Evolutionary conservation across 164 flowering plant species (phyloP).

Genomic region (Warburgia ugandensis): DNA sequence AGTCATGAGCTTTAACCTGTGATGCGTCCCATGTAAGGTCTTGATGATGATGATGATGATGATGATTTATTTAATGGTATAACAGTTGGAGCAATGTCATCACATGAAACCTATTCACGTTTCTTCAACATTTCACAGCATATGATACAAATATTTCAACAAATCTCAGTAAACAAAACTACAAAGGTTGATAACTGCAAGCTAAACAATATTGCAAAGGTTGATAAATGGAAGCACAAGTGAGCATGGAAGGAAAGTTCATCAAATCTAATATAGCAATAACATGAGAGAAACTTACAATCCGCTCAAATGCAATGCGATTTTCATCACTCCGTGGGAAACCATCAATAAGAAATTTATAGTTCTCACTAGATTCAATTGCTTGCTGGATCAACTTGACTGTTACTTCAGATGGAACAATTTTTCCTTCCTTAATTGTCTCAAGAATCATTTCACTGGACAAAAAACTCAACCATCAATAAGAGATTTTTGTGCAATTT

Average conservation of each 20-base stretch:
- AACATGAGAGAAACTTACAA: constrained; percentile 48
- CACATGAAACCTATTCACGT: no score
- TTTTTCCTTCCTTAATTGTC: constrained; percentile 73
- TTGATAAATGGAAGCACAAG: not conserved
- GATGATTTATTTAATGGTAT: no score
- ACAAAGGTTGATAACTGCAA: not conserved
- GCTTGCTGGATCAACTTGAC: constrained; percentile 62
- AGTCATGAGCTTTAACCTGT: no score
- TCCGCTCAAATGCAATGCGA: constrained; percentile 68
- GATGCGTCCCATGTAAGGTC: no score
- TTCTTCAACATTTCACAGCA: no score
- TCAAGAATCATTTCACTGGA: constrained; percentile 67
- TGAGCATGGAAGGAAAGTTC: not conserved
- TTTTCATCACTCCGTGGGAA: constrained; percentile 95
- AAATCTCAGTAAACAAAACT: not conserved
- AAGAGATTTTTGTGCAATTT: not conserved
- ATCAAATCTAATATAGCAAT: not conserved
- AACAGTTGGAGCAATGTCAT: no score
- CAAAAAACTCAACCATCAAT: not conserved
- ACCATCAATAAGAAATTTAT: constrained; percentile 88
- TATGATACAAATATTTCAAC: not conserved
- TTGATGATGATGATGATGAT: no score
- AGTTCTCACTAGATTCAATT: constrained; percentile 48
- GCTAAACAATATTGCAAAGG: no score
- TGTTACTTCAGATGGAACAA: constrained; percentile 88